A percentile compares a stretch with the other conserved stretches of the same genome.
These are phyloP conservation scores for Aspergillus nidulans DNA, from an alignment of 495 filamentous ascomycete species.

Conservation along the genomic window DNA sequence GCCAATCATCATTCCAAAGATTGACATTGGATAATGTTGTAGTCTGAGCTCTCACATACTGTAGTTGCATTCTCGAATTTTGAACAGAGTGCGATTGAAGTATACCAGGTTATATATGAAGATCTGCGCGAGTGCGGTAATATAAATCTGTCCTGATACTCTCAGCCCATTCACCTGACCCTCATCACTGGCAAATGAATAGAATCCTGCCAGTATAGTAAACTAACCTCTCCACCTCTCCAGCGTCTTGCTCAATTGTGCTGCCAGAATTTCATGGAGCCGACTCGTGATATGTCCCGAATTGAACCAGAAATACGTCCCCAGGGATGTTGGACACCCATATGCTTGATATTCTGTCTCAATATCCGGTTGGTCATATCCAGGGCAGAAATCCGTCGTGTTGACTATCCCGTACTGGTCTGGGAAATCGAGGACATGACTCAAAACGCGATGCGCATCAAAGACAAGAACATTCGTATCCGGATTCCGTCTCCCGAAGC, in stretches of 20 bases:
- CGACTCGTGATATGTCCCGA: constrained; percentile 47
- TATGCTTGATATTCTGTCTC: constrained; percentile 37
- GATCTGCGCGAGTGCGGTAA: no score
- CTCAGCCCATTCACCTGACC: no score
- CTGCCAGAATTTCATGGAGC: constrained; percentile 37
- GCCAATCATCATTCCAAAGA: no score
- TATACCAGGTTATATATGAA: no score
- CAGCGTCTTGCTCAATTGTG: constrained; percentile 25
- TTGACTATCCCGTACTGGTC: constrained; percentile 41
- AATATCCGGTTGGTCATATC: constrained; percentile 48
- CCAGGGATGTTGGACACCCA: constrained; percentile 42
- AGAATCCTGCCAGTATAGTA: not conserved
- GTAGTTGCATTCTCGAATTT: no score
- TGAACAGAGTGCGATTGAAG: no score
- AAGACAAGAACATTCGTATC: constrained; percentile 39
- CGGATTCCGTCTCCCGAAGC: constrained; percentile 17
- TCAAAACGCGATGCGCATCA: constrained; percentile 41
- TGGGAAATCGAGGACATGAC: constrained; percentile 40
- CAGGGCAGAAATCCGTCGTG: constrained; percentile 45
- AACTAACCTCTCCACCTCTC: constrained; percentile 8
- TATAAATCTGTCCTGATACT: no score
- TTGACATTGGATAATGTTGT: no score
- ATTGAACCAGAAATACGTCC: constrained; percentile 52
- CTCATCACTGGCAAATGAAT: no score
- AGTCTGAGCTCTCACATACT: no score